A percentile compares a stretch with the other conserved stretches of the same genome.
These are phyloP conservation scores for Pezicula carpinea DNA, from an alignment of 2,329 filamentous ascomycete species.

Conservation along the genomic window DNA sequence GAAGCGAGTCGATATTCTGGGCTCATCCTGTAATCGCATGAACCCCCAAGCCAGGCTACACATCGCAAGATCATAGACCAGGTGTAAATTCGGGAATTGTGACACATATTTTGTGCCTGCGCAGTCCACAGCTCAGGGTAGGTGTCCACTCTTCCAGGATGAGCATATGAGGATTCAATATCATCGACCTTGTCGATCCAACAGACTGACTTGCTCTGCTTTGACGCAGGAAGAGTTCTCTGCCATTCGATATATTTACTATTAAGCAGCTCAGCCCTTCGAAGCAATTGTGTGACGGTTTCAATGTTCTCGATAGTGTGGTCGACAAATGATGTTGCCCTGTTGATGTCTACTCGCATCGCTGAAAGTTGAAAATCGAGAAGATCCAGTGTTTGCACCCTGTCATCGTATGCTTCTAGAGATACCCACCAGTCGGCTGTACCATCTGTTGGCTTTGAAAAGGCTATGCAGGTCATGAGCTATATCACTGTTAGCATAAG, in stretches of 20 bases:
- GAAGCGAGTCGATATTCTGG: slow-evolving; percentile 53
- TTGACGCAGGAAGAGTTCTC: slow-evolving; percentile 42
- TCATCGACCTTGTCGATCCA: slow-evolving; percentile 51
- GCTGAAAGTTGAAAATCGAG: slow-evolving; percentile 50
- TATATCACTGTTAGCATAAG: slow-evolving; percentile 38
- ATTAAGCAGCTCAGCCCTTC: slow-evolving; percentile 46
- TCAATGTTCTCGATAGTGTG: slow-evolving; percentile 45
- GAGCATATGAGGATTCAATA: slow-evolving; percentile 47
- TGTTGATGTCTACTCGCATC: slow-evolving; percentile 47
- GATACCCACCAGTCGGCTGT: slow-evolving; percentile 54
- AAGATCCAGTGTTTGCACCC: slow-evolving; percentile 37
- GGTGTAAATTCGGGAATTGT: slow-evolving; percentile 50
- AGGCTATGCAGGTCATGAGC: slow-evolving; percentile 51
- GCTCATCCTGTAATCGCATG: slow-evolving; percentile 55
- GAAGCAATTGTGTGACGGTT: slow-evolving; percentile 45
- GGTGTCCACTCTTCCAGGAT: slow-evolving; percentile 53
- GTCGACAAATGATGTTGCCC: slow-evolving; percentile 39
- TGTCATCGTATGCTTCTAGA: slow-evolving; percentile 45
- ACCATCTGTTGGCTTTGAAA: slow-evolving; percentile 45
- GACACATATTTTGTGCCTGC: slow-evolving; percentile 50
- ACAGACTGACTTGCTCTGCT: slow-evolving; percentile 44
- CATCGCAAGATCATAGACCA: slow-evolving; percentile 52
- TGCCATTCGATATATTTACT: slow-evolving; percentile 47
- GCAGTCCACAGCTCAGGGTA: slow-evolving; percentile 56
- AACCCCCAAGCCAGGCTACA: slow-evolving; percentile 53